Evolutionary conservation across 1,284 basidiomycete genomes (phyloP).

Genomic region (Papiliotrema flavescens): DNA sequence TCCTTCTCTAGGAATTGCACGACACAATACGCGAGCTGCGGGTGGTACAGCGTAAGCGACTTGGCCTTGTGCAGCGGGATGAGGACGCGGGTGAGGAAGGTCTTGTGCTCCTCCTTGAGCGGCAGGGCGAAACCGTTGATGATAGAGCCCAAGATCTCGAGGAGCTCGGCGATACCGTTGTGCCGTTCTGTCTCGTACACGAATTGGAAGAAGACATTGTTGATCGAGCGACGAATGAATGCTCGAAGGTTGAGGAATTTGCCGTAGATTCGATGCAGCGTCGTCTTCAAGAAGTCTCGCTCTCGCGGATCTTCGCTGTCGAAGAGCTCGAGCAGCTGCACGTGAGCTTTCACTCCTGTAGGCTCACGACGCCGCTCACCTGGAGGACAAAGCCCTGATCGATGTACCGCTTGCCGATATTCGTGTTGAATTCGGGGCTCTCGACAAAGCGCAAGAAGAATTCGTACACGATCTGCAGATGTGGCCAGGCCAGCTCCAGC

Average conservation of each 20-base stretch:
- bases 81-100: slow-evolving; percentile 91
- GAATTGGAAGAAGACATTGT: slow-evolving; percentile 99
- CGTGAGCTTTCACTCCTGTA: background rate
- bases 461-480: slow-evolving; percentile 99
- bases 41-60: slow-evolving; percentile 93
- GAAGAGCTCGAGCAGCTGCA: slow-evolving; percentile 87
- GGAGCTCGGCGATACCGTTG: slow-evolving; percentile 96
- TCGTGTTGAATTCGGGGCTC: slow-evolving; percentile 96
- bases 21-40: slow-evolving; percentile 97
- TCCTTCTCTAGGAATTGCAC: slow-evolving; percentile 99
- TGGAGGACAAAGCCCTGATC: slow-evolving; percentile 93
- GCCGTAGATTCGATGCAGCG: slow-evolving; percentile 97
- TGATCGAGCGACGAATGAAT: slow-evolving; percentile 98
- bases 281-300: slow-evolving; percentile 99
- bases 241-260: slow-evolving; percentile 99
- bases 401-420: slow-evolving; percentile 95
- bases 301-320: slow-evolving; percentile 99
- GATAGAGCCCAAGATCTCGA: slow-evolving; percentile 98
- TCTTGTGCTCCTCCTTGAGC: slow-evolving; percentile 99
- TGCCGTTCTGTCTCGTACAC: slow-evolving; percentile 98
- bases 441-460: slow-evolving; percentile 99
- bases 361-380: slow-evolving; percentile 28
- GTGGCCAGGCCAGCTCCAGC: slow-evolving; percentile 98
- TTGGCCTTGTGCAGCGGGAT: slow-evolving; percentile 98
- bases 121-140: slow-evolving; percentile 99